Conservation (phyloP, 129 eudicot species). For the Silybum marianum region DNA sequence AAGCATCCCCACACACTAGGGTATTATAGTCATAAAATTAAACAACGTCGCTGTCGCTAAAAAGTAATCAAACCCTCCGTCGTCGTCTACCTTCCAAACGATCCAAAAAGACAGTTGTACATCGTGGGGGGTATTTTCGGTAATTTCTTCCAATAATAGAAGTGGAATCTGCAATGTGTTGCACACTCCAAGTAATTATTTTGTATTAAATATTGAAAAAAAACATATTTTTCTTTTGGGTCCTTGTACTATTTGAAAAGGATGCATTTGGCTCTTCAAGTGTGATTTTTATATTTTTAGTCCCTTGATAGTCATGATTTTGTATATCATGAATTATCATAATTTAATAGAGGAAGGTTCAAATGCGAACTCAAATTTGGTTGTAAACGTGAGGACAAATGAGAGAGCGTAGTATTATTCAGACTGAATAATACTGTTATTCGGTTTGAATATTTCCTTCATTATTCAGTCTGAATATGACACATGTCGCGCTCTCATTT, state of each 20-base stretch:
- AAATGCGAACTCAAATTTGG: too few species aligned
- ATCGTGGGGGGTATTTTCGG: slow-evolving; percentile 27
- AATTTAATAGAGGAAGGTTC: too few species aligned
- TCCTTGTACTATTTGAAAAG: slow-evolving; percentile 16
- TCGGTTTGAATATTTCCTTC: too few species aligned
- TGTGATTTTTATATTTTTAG: background rate
- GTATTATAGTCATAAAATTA: slow-evolving; percentile 24
- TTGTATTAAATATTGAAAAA: background rate
- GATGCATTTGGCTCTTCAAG: background rate
- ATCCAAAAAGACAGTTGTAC: slow-evolving; percentile 45
- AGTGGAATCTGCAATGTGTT: slow-evolving; percentile 30
- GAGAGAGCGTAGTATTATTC: too few species aligned
- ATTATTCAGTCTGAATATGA: too few species aligned
- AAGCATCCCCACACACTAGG: slow-evolving; percentile 5
- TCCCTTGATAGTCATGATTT: background rate
- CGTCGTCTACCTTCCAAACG: slow-evolving; percentile 42
- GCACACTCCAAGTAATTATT: slow-evolving; percentile 17
- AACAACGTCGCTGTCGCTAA: slow-evolving; percentile 46
- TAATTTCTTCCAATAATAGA: slow-evolving; percentile 16
- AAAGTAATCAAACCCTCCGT: slow-evolving; percentile 55
- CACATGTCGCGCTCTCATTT: too few species aligned
- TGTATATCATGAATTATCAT: background rate
- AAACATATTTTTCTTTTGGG: background rate
- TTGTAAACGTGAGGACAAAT: too few species aligned
- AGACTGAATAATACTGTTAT: too few species aligned